Percentiles rank a stretch among this genome's conserved stretches.
phyloP scores from a whole-genome alignment of 352 stramenopile species.

The Pythium phragmitis region DNA sequence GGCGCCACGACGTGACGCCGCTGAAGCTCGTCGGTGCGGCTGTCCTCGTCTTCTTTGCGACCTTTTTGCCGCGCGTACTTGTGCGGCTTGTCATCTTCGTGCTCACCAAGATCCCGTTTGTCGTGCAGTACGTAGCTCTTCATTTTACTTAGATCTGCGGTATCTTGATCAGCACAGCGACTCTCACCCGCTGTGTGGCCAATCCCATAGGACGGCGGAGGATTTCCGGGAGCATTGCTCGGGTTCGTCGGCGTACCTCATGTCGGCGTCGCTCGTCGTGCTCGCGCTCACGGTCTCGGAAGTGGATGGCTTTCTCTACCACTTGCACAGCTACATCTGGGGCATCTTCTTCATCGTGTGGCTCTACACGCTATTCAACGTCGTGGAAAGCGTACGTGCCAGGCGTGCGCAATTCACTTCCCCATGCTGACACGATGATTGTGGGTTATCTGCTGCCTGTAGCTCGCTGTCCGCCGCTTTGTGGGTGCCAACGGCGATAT shows the following conservation, averaged over 20 bases:
- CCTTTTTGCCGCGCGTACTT: constrained; percentile 82
- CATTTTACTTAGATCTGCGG: not conserved
- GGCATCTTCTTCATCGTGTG: constrained; percentile 88
- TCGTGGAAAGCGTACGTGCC: constrained; percentile 75
- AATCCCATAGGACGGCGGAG: constrained; percentile 59
- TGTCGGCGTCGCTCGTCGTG: constrained; percentile 75
- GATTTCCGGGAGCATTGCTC: constrained; percentile 81
- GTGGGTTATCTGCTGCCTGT: constrained; percentile 6
- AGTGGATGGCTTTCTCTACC: constrained; percentile 65
- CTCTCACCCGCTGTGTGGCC: no score
- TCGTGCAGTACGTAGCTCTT: constrained; percentile 58
- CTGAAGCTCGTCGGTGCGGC: constrained; percentile 52
- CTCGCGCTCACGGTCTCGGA: constrained; percentile 57
- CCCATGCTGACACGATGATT: not conserved
- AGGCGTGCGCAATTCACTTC: not conserved
- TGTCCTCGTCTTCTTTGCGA: constrained; percentile 85
- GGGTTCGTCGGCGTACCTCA: constrained; percentile 79
- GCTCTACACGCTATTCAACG: constrained; percentile 89
- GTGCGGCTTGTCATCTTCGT: constrained; percentile 85
- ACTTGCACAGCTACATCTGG: constrained; percentile 84
- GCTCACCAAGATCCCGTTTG: constrained; percentile 83
- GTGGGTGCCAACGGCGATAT: constrained; percentile 76
- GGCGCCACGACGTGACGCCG: constrained; percentile 34
- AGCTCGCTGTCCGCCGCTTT: constrained; percentile 79
- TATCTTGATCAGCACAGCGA: not conserved